Percentiles rank a stretch among this genome's conserved stretches.
Evolutionary conservation across 495 filamentous ascomycete species (phyloP).

Genomic region (Neurospora africana): DNA sequence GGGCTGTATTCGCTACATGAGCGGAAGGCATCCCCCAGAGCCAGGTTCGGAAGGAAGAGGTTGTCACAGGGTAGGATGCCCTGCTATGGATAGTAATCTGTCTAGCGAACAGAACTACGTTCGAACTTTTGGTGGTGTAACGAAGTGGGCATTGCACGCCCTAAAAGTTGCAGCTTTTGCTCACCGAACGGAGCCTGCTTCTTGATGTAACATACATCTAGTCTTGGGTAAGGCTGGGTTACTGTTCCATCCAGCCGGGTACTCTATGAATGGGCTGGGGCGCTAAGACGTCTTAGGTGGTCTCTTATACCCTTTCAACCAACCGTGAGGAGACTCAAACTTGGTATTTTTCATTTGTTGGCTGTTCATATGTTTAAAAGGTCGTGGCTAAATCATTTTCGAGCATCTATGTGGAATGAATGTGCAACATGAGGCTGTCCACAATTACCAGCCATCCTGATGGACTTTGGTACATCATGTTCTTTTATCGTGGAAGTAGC

Average conservation of each 20-base stretch:
- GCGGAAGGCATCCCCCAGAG: no score
- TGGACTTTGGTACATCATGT: neutral
- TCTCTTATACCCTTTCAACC: neutral
- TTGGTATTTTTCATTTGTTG: neutral
- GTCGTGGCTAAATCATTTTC: neutral
- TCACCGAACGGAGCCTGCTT: neutral
- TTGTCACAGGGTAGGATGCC: neutral
- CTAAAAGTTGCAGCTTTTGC: neutral
- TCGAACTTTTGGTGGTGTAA: neutral
- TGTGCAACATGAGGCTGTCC: neutral
- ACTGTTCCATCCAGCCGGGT: neutral
- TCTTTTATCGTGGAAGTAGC: neutral
- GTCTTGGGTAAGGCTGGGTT: neutral
- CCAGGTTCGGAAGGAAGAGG: neutral
- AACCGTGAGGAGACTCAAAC: neutral
- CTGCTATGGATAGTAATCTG: neutral
- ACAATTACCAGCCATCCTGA: neutral
- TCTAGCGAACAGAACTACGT: neutral
- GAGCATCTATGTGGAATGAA: neutral
- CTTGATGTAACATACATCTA: neutral
- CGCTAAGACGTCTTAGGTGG: neutral
- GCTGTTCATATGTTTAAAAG: neutral
- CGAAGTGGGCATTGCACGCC: neutral
- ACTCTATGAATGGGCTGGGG: neutral
- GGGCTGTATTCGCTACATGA: neutral